Evolutionary conservation across 495 filamentous ascomycete species (phyloP).

Genomic region (Podospora bellae-mahoneyi): DNA sequence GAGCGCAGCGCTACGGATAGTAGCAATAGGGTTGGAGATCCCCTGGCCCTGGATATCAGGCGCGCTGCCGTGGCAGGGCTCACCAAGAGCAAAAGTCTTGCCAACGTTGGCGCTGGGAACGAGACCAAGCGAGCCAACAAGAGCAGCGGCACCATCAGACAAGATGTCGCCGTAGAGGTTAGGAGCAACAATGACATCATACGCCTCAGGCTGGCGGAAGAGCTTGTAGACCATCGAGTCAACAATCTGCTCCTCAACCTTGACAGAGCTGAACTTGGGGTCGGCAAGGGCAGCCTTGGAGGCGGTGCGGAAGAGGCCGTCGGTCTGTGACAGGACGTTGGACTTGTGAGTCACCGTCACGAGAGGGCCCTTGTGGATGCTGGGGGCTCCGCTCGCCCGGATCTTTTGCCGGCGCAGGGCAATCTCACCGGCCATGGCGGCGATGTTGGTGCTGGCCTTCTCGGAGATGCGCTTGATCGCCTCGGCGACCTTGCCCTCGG

Average conservation of each 20-base stretch:
- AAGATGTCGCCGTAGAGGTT: conserved; percentile 98
- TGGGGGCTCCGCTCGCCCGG: conserved; percentile 46
- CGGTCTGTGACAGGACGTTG: conserved; percentile 94
- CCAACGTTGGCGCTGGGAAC: conserved; percentile 97
- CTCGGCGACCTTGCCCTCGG: conserved; percentile 83
- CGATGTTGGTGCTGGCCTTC: conserved; percentile 75
- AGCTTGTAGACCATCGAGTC: conserved; percentile 99
- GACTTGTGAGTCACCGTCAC: conserved; percentile 99
- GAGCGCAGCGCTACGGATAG: conserved; percentile 80
- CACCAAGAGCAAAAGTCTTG: conserved; percentile 90
- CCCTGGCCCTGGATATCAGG: conserved; percentile 91
- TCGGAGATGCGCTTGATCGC: conserved; percentile 96
- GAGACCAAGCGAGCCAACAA: conserved; percentile 89
- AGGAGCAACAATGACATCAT: conserved; percentile 97
- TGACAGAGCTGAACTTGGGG: conserved; percentile 57
- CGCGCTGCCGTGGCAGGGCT: conserved; percentile 95
- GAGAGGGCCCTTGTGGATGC: conserved; percentile 64
- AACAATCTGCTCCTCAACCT: conserved; percentile 95
- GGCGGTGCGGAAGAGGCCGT: conserved; percentile 88
- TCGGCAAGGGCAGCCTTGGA: conserved; percentile 66
- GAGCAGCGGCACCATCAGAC: conserved; percentile 89
- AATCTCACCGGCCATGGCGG: conserved; percentile 90
- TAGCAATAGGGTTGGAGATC: conserved; percentile 96
- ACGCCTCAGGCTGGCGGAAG: conserved; percentile 87
- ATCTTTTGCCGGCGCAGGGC: conserved; percentile 82